Evolutionary conservation across 371 early-diverging fungal species (phyloP).

Genomic region (Parasitella parasitica): DNA sequence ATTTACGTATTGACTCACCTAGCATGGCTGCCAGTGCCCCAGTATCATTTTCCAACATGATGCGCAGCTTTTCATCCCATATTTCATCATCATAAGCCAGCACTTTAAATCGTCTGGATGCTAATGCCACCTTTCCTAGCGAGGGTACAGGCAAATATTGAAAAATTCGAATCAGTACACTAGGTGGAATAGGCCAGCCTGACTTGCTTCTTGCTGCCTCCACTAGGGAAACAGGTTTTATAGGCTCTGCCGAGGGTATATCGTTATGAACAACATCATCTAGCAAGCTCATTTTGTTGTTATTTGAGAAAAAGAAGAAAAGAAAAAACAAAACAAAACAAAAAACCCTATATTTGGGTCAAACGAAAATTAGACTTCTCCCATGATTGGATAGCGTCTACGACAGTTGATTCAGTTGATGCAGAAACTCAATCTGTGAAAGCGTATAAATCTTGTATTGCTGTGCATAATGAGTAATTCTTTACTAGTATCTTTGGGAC

Average conservation of each 20-base stretch:
- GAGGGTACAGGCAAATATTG: constrained; percentile 51
- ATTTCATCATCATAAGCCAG: constrained; percentile 66
- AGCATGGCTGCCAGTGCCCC: constrained; percentile 31
- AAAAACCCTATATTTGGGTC: not conserved
- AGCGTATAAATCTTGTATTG: too few relatives aligned
- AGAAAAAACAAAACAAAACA: not conserved
- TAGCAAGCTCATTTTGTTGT: not conserved
- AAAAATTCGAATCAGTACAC: constrained; percentile 50
- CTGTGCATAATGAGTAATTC: too few relatives aligned
- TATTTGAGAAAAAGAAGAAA: not conserved
- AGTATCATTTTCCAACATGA: constrained; percentile 38
- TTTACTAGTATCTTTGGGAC: too few relatives aligned
- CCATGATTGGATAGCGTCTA: not conserved
- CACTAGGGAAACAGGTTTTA: not conserved
- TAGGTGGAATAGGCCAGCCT: constrained; percentile 36
- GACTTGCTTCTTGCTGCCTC: constrained; percentile 1
- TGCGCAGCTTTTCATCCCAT: constrained; percentile 55
- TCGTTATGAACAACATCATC: not conserved
- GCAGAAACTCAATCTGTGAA: too few relatives aligned
- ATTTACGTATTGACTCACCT: too few relatives aligned
- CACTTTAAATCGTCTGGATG: constrained; percentile 64
- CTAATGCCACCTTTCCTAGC: constrained; percentile 49
- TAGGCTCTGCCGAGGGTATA: not conserved
- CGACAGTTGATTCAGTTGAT: not conserved
- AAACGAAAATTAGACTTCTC: not conserved